Base-by-base conservation (phyloP, 2,329 filamentous ascomycete species). In the Botrytis fragariae region DNA sequence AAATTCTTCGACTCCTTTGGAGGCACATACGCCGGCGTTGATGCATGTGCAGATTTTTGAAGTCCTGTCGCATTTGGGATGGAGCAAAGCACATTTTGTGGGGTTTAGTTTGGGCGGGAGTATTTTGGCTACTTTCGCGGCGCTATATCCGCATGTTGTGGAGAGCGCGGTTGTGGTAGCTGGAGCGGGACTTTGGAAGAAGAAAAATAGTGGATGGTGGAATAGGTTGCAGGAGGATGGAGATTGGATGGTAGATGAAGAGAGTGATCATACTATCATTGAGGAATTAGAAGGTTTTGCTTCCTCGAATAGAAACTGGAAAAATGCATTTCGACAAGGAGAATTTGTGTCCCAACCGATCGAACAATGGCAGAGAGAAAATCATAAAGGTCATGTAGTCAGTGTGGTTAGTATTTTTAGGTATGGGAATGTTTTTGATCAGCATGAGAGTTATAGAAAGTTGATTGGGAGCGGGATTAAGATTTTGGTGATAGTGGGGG, bases 271-370 rank as follows among this genome's bases (percentile, higher is more conserved):
- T 42, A 35, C 18, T 18, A 61, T 73, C 37, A 61, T 48, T 80
- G 76, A 84, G 83, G 0, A 75, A 81, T 2, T 75, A 86, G 7
- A 74, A 82, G 1, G 83, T 86, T 0, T n/a, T 3, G 14, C 45
- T n/a, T 22, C 84, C 84, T 0, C 60, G 20, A 59, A 71, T 20
- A 71, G 64, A n/a, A 84, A 85, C 64, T 88, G 86, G 86, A 77
- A 82, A 74, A 80, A 85, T 61, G 81, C 82, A 29, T 82, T 86
- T 7, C 73, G 37, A 0, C 76, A 74, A 0, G 84, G 85, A 0
- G 83, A 86, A 59, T 78, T 88, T 0, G 85, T 87, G 1, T 83
- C 85, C 0, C 81, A 85, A 73, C 85, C 85, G 0, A 77, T 88
- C 2, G 78, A 81, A n/a, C 82, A 82, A 0, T 88, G 87, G 87